Conservation (phyloP, 352 stramenopile genomes). For the Phytophthora sp. region DNA sequence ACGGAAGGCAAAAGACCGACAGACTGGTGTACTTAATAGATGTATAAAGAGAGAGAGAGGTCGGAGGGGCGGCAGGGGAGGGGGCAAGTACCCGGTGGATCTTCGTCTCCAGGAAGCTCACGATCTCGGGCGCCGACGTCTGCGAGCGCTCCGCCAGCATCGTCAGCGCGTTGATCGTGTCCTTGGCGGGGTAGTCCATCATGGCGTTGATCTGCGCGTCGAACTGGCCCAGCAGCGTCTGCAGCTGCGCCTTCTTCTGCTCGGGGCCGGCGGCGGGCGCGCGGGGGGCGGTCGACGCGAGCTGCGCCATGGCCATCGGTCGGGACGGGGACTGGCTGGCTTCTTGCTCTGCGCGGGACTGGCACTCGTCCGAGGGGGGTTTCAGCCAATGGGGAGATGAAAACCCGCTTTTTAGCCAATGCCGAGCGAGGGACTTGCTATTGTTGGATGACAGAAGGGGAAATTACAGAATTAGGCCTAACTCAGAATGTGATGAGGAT, state of each 20-base stretch:
- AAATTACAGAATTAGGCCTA: neutral
- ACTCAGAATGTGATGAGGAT: too few species aligned
- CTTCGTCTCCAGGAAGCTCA: conserved; percentile 90
- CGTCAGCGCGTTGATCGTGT: conserved; percentile 90
- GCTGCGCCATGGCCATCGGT: conserved; percentile 58
- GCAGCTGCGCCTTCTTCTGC: conserved; percentile 38
- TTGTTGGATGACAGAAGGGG: too few species aligned
- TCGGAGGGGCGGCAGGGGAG: neutral
- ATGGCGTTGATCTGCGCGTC: conserved; percentile 88
- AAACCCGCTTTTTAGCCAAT: too few species aligned
- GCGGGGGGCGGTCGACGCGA: conserved; percentile 35
- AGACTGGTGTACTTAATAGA: too few species aligned
- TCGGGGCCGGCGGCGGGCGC: conserved; percentile 8
- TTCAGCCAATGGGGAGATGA: too few species aligned
- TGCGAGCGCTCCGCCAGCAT: conserved; percentile 81
- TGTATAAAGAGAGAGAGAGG: conserved; percentile 10
- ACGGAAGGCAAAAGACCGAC: neutral
- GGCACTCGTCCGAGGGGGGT: too few species aligned
- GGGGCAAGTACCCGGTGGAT: conserved; percentile 76
- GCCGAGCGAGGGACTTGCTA: too few species aligned
- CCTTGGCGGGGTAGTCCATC: conserved; percentile 87
- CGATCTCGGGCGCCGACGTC: conserved; percentile 84
- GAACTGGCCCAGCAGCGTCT: conserved; percentile 75
- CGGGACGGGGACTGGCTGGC: conserved; percentile 19
- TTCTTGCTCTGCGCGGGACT: conserved; percentile 38